phyloP scores from a whole-genome alignment of 176 grass and related monocot genomes.

The Eragrostis nindensis region DNA sequence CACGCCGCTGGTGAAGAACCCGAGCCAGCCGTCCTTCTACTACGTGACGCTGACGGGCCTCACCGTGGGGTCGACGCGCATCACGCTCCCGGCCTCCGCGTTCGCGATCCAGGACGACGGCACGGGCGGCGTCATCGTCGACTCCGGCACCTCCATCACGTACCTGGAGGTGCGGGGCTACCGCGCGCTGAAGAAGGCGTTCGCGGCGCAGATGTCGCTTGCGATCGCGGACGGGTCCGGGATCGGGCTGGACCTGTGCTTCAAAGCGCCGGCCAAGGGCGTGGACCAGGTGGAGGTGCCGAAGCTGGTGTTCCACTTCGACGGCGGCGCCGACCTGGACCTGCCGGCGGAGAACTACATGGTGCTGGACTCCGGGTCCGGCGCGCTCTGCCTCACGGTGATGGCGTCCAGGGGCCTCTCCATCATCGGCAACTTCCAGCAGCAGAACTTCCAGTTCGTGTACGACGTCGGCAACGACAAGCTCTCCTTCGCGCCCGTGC shows the following conservation, averaged over 20 bases:
- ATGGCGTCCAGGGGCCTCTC: slow-evolving; percentile 48
- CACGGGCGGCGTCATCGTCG: slow-evolving; percentile 65
- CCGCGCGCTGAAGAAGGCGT: slow-evolving; percentile 45
- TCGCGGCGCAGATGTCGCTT: slow-evolving; percentile 63
- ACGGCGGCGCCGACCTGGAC: slow-evolving; percentile 61
- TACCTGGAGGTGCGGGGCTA: slow-evolving; percentile 60
- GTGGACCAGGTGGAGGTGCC: slow-evolving; percentile 59
- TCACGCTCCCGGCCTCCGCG: slow-evolving; percentile 47
- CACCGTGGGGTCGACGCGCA: slow-evolving; percentile 48
- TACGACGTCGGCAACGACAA: slow-evolving; percentile 62
- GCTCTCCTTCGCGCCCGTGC: slow-evolving; percentile 68
- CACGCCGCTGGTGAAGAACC: slow-evolving; percentile 70
- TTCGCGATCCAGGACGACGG: slow-evolving; percentile 62
- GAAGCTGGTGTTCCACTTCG: slow-evolving; percentile 77
- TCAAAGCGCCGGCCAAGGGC: slow-evolving; percentile 33
- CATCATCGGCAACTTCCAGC: slow-evolving; percentile 86
- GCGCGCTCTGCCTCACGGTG: slow-evolving; percentile 71
- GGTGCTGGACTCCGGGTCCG: slow-evolving; percentile 46
- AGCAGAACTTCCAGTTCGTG: slow-evolving; percentile 88
- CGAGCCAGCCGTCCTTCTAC: slow-evolving; percentile 67
- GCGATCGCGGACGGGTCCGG: slow-evolving; percentile 43
- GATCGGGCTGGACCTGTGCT: slow-evolving; percentile 73
- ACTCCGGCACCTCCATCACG: slow-evolving; percentile 84
- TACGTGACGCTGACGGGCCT: slow-evolving; percentile 58
- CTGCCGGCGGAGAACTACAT: slow-evolving; percentile 82